A percentile compares a stretch with the other conserved stretches of the same genome.
These are phyloP conservation scores for Ustilago nuda DNA, from an alignment of 1,284 basidiomycete genomes.

Conservation along the genomic window DNA sequence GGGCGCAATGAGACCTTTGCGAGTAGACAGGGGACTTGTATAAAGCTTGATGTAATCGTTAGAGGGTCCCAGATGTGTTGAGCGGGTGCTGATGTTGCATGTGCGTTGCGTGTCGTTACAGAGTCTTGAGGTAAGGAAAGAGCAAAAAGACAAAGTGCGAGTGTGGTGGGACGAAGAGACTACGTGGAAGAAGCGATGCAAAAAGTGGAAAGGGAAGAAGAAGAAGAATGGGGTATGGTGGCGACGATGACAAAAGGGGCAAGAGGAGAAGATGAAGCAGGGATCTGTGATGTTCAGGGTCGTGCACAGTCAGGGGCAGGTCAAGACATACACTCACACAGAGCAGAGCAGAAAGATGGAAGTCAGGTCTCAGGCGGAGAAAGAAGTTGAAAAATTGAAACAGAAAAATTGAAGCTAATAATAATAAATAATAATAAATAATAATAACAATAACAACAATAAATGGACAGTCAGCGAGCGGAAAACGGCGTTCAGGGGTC, in stretches of 20 bases:
- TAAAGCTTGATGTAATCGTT: not conserved
- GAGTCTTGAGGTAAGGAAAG: constrained; percentile 1
- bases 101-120: constrained; percentile 28
- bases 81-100: not conserved
- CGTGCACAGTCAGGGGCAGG: constrained; percentile 3
- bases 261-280: constrained; percentile 4
- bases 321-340: not conserved
- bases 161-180: constrained; percentile 2
- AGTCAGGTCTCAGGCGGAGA: constrained; percentile 2
- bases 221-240: constrained; percentile 5
- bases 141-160: not conserved
- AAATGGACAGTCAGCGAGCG: not conserved
- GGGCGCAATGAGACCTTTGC: not conserved
- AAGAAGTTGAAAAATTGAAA: constrained; percentile 3
- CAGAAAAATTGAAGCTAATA: too few species aligned
- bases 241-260: constrained; percentile 6
- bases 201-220: constrained; percentile 8
- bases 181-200: not conserved
- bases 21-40: not conserved
- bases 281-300: constrained; percentile 7
- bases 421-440: not conserved
- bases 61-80: not conserved
- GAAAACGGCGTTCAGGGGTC: constrained; percentile 3
- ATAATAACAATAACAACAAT: not conserved
- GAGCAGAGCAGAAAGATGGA: not conserved